Evolutionary conservation across 192 early-diverging fungal species (phyloP), one percentile per base, ranked within the genome.

Genomic region (Linnemannia hyalina): DNA sequence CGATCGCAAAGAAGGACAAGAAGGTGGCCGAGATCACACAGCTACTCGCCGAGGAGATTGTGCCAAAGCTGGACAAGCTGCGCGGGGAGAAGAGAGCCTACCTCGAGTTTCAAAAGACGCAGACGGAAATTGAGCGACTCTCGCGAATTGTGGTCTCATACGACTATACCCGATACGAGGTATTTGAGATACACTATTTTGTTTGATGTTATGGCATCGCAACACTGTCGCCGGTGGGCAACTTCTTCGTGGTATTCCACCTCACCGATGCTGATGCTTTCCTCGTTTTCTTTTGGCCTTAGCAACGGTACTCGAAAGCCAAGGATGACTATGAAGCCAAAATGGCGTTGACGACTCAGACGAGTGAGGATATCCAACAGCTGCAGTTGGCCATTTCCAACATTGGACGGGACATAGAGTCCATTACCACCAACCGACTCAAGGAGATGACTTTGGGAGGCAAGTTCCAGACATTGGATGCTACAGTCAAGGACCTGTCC

Each of bases 1-100:
- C 96, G 5, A 98, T 99, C 89, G 92, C 90, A 5, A 99, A 99
- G 84, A 99, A 99, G 88, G 98, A 98, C 75, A 95, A 94, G 68
- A 99, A 98, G 88, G 93, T 99, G 11, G 95, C 96, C 10, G 97
- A 99, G 79, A 98, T 98, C 70, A 95, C 93, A 18, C 85, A 96
- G 91, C 91, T 98, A 70, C 90, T 99, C 41, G 81, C 91, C 9
- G 95, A 96, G 77, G 98, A 99, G 78, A 99, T 99, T 82, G 93
- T 89, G 26, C 98, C 99, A 26, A 97, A 98, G 82, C 91, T 99
- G 3, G 96, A 98, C 83, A 93, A 96, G 79, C 91, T 99, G 47
- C 92, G 98, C 46, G 91, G 92, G 18, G 94, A 98, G 80, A 99
- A 98, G 82, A 89, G 95, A 74, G 92, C 93, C 11, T 98, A 96